These are phyloP conservation scores for Phytophthora tubulina DNA, from an alignment of 352 stramenopile species.

Conservation along the genomic window DNA sequence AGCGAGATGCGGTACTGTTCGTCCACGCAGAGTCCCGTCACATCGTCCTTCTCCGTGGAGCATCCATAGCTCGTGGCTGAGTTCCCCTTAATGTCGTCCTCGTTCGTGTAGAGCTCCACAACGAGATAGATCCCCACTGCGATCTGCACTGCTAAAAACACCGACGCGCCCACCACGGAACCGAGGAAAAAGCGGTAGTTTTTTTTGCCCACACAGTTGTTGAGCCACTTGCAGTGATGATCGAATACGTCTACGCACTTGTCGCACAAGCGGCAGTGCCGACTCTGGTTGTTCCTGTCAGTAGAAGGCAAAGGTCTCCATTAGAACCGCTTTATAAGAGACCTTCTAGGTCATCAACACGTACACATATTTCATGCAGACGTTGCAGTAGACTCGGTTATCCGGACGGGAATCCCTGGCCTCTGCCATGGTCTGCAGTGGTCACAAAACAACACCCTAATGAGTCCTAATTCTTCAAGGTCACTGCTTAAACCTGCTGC, in stretches of 20 bases:
- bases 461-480: not conserved
- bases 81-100: constrained; percentile 49
- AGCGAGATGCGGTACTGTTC: constrained; percentile 66
- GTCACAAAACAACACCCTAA: constrained; percentile 12
- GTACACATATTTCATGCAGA: constrained; percentile 91
- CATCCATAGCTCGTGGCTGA: constrained; percentile 79
- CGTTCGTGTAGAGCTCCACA: constrained; percentile 56
- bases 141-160: constrained; percentile 77
- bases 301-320: not conserved
- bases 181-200: constrained; percentile 87
- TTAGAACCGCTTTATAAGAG: constrained; percentile 4
- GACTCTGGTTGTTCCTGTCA: constrained; percentile 83
- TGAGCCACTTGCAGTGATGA: constrained; percentile 98
- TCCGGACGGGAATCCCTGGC: constrained; percentile 37
- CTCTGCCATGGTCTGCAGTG: constrained; percentile 43
- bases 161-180: constrained; percentile 71
- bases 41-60: constrained; percentile 49
- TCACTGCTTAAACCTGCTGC: constrained; percentile 2
- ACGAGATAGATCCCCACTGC: constrained; percentile 74
- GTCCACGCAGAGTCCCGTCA: constrained; percentile 60
- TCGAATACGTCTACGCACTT: constrained; percentile 97
- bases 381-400: constrained; percentile 88
- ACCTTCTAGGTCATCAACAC: constrained; percentile 16
- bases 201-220: constrained; percentile 95
- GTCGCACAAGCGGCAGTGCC: constrained; percentile 96